Evolutionary conservation across 2,329 filamentous ascomycete genomes (phyloP), one percentile per base, ranked within the genome.

Genomic region (Didymella pomorum): DNA sequence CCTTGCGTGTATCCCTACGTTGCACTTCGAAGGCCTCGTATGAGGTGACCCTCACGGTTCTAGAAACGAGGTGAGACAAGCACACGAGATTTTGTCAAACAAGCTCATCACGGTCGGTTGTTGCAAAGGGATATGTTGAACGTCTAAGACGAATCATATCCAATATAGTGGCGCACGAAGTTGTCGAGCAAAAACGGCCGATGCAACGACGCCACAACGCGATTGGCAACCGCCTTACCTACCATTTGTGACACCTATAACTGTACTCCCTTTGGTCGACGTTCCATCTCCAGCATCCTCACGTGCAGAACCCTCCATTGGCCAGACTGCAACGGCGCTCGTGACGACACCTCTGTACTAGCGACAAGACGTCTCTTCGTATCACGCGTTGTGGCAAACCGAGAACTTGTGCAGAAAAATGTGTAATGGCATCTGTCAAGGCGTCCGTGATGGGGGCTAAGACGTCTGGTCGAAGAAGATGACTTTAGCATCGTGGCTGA

Each of bases 121-220:
- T 47, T 35, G 28, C 7, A 23, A 58, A 50, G 45, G 26, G 50
- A 50, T 46, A 11, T 20, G 26, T 31, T 29, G 14, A 51, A 23
- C 33, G 11, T 47, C 20, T 44, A n/a, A 55, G 43, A 48, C 57
- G 42, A 60, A 52, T 52, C 26, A 39, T 23, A 48, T 60, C 20
- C 57, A 33, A 56, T 63, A 57, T 57, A 55, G 61, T 61, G 58
- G 52, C 58, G 52, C 44, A 58, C 47, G 28, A 37, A 26, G 29
- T 49, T 51, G 44, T 52, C 21, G 43, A 57, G 49, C 43, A 52
- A 33, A 31, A 49, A 43, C 39, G 52, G 43, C 47, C 46, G 52
- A 59, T 56, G 46, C 50, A 58, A 52, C 61, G 25, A 48, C 42
- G 55, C 56, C 58, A 62, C 56, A 56, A 56, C 49, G 53, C 54